Evolutionary conservation across 2,329 filamentous ascomycete genomes (phyloP), one percentile per base, ranked within the genome.

Genomic region (Decorospora gaudefroyi): DNA sequence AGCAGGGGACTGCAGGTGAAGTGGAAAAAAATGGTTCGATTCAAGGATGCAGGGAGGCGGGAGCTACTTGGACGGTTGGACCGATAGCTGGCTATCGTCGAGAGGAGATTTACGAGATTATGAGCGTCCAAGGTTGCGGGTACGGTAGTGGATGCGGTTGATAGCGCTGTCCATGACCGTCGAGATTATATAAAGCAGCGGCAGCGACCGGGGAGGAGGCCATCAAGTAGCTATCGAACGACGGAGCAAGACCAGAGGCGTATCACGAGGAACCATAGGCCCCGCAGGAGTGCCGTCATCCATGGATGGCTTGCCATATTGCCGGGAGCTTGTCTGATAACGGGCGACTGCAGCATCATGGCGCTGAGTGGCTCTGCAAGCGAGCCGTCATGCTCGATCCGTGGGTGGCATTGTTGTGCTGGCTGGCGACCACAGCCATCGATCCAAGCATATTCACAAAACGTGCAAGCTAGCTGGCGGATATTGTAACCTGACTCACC

Each of bases 21-120:
- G 33, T 43, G 53, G 49, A 7, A 39, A 57, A 56, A 59, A 53
- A 44, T 53, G 42, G 57, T 55, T 52, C 44, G 46, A 47, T 31
- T 26, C 36, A 48, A 55, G 51, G 50, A 59, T 57, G 63, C 57
- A 58, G 46, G 59, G 49, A 38, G 59, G 46, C 65, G 64, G 65
- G 60, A 61, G 53, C 66, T 68, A 68, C 44, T 34, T 50, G 53
- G 56, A 48, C 52, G 46, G 45, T 34, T 50, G 53, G 56, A 48
- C 52, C 48, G 45, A 56, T 47, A 45, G 51, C 43, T 50, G 58
- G 55, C 52, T 63, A 65, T 62, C 63, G 53, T 61, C 53, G 57
- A 55, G 46, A 33, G 44, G 52, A 59, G 59, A 56, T 55, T 58
- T n/a, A n/a, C n/a, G n/a, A n/a, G n/a, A n/a, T n/a, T n/a, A n/a